Percentiles rank a stretch among this genome's conserved stretches.
Evolutionary conservation across 495 filamentous ascomycete genomes (phyloP).

Genomic region (Ramalina peruviana): DNA sequence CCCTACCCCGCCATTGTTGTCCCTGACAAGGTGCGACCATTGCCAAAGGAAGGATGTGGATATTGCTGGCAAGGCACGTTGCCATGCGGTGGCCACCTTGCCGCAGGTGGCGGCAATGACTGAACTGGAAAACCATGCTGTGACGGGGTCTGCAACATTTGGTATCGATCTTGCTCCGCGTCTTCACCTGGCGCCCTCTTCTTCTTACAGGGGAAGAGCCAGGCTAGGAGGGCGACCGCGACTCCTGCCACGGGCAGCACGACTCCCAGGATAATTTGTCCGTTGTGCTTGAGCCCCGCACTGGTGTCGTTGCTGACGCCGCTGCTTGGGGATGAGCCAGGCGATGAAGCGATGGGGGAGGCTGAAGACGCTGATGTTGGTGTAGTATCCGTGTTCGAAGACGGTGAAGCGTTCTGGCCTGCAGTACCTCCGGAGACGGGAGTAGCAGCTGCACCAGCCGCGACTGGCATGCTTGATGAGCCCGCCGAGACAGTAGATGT

Average conservation of each 20-base stretch:
- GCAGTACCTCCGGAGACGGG: neutral
- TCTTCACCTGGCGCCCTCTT: neutral
- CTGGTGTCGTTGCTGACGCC: neutral
- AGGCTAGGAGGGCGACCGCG: constrained; percentile 3
- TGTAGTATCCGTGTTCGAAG: neutral
- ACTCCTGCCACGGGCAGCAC: neutral
- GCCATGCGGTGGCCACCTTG: too few relatives aligned
- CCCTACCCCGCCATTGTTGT: too few relatives aligned
- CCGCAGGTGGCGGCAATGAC: too few relatives aligned
- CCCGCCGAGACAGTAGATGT: constrained; percentile 1
- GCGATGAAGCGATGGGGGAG: neutral
- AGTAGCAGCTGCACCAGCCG: neutral
- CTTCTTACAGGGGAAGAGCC: neutral
- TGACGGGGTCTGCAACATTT: too few relatives aligned
- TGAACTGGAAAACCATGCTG: too few relatives aligned
- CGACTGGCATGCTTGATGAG: neutral
- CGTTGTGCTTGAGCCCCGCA: neutral
- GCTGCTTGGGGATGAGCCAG: neutral
- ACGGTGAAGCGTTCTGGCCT: neutral
- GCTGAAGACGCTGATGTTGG: neutral
- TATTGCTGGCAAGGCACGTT: too few relatives aligned
- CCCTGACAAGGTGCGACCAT: too few relatives aligned
- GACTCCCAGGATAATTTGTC: constrained; percentile 1
- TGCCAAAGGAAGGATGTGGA: too few relatives aligned
- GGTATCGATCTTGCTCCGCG: too few relatives aligned